phyloP scores from a whole-genome alignment of 2,329 filamentous ascomycete genomes.

The Arthrobotrys sphaeroides region DNA sequence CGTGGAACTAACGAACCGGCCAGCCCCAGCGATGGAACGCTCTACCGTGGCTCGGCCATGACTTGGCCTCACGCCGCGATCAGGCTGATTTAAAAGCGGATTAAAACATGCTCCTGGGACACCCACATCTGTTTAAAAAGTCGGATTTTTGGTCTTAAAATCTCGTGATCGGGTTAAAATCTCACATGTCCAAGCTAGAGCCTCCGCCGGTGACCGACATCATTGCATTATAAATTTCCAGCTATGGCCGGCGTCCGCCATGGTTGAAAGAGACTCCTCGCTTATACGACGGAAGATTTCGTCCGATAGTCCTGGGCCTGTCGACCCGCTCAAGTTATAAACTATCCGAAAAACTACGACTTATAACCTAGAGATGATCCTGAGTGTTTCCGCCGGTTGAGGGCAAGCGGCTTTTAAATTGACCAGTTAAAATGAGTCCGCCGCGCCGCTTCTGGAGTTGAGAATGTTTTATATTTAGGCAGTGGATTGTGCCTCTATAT shows the following conservation, averaged over 20 bases:
- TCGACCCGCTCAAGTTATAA: slow-evolving; percentile 38
- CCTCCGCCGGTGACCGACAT: not conserved
- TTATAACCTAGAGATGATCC: slow-evolving; percentile 14
- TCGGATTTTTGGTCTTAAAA: not conserved
- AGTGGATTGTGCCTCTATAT: slow-evolving; percentile 4
- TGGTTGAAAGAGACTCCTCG: not conserved
- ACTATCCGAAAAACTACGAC: slow-evolving; percentile 27
- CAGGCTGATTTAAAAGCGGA: slow-evolving; percentile 15
- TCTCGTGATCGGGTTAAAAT: slow-evolving; percentile 16
- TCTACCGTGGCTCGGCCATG: slow-evolving; percentile 12
- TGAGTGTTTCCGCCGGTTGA: slow-evolving; percentile 30
- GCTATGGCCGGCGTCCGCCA: not conserved
- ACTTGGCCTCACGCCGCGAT: slow-evolving; percentile 4
- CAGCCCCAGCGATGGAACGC: slow-evolving; percentile 3
- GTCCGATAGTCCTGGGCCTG: slow-evolving; percentile 45
- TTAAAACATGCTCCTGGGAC: not conserved
- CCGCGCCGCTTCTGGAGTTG: slow-evolving; percentile 7
- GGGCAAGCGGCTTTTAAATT: not conserved
- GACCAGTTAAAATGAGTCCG: slow-evolving; percentile 2
- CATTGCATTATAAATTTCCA: slow-evolving; percentile 19
- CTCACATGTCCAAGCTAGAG: not conserved
- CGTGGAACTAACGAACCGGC: not conserved
- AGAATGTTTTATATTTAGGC: slow-evolving; percentile 41
- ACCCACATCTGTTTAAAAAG: not conserved
- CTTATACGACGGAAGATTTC: slow-evolving; percentile 50